phyloP scores from a whole-genome alignment of 2,329 filamentous ascomycete species.

The Cryphonectria naterciae region DNA sequence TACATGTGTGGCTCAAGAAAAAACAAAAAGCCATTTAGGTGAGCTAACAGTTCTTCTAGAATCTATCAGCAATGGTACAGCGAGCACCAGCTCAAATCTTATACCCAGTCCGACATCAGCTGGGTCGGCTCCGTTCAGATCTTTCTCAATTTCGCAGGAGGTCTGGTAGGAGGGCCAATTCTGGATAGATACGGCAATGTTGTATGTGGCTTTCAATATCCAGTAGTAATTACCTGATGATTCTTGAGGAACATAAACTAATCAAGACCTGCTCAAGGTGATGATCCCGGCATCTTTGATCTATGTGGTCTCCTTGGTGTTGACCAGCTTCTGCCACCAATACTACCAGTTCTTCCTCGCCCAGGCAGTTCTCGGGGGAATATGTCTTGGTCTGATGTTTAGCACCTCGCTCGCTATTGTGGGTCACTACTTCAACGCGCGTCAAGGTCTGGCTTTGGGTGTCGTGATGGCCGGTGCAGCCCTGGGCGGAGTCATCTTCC shows the following conservation, averaged over 20 bases:
- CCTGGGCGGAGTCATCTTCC: slow-evolving; percentile 33
- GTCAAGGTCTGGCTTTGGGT: slow-evolving; percentile 33
- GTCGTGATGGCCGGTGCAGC: slow-evolving; percentile 32
- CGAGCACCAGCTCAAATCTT: slow-evolving; percentile 26
- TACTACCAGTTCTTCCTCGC: slow-evolving; percentile 30
- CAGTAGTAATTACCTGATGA: background rate
- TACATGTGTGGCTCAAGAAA: no score
- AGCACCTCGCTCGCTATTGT: slow-evolving; percentile 37
- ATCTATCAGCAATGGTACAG: slow-evolving; percentile 29
- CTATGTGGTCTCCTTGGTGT: slow-evolving; percentile 26
- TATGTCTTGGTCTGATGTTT: slow-evolving; percentile 44
- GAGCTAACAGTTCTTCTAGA: background rate
- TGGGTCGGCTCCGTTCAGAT: slow-evolving; percentile 30
- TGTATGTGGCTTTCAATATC: slow-evolving; percentile 1
- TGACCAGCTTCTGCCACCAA: slow-evolving; percentile 28
- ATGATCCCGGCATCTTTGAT: slow-evolving; percentile 26
- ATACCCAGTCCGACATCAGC: slow-evolving; percentile 27
- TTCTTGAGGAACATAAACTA: background rate
- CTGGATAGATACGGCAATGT: slow-evolving; percentile 26
- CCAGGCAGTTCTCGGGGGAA: slow-evolving; percentile 25
- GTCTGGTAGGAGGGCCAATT: slow-evolving; percentile 26
- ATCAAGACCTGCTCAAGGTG: background rate
- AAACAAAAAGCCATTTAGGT: no score
- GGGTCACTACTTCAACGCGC: slow-evolving; percentile 34
- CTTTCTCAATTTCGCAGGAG: slow-evolving; percentile 28